Evolutionary conservation across 1,139 yeast species (phyloP).

Genomic region (Zygosaccharomyces sapae): DNA sequence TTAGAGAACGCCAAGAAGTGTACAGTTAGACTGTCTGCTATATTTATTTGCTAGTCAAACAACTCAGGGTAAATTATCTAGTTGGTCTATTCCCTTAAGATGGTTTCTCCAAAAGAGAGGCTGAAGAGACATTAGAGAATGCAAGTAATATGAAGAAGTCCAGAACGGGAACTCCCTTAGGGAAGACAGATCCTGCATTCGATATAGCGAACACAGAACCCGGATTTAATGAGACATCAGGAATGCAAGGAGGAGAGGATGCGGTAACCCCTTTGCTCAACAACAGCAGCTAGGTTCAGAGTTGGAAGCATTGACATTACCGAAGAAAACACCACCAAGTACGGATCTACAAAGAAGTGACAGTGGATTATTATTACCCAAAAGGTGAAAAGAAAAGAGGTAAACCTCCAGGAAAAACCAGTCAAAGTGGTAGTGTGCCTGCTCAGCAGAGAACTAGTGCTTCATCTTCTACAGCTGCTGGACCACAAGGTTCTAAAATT

Average conservation of each 20-base stretch:
- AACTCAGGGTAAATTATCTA: background rate
- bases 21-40: background rate
- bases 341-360: conserved; percentile 17
- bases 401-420: conserved; percentile 36
- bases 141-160: conserved; percentile 14
- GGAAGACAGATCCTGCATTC: conserved; percentile 22
- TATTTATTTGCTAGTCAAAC: background rate
- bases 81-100: background rate
- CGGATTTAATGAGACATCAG: conserved; percentile 6
- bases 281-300: conserved; percentile 12
- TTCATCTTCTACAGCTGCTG: conserved; percentile 14
- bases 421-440: conserved; percentile 1
- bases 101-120: conserved; percentile 21
- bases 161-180: conserved; percentile 14
- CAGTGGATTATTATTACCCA: conserved; percentile 18
- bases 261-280: conserved; percentile 22
- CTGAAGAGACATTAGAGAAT: conserved; percentile 13
- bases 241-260: conserved; percentile 6
- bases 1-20: background rate
- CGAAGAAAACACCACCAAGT: conserved; percentile 22
- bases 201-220: conserved; percentile 16
- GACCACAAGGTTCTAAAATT: conserved; percentile 22
- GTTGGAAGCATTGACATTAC: conserved; percentile 14
- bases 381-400: conserved; percentile 29
- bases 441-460: conserved; percentile 13